Conservation (phyloP, 495 filamentous ascomycete genomes). For the Articulospora tetracladia region DNA sequence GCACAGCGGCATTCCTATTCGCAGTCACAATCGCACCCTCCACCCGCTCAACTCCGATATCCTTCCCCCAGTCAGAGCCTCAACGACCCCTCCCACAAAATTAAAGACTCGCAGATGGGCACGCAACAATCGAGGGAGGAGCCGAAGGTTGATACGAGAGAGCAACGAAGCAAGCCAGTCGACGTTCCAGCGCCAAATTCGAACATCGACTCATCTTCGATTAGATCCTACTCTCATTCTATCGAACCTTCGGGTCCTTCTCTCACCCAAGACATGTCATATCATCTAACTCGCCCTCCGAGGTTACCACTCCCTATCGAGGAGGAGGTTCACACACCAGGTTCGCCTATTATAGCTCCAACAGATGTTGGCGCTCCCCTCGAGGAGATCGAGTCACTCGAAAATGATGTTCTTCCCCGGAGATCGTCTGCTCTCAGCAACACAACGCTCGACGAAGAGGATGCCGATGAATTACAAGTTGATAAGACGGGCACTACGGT, state of each 20-base stretch:
- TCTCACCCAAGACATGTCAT: slow-evolving; percentile 46
- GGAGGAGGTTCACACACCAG: slow-evolving; percentile 79
- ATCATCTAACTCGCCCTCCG: slow-evolving; percentile 70
- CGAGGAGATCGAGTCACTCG: slow-evolving; percentile 43
- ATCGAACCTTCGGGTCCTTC: slow-evolving; percentile 33
- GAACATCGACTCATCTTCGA: slow-evolving; percentile 21
- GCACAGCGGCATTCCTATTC: slow-evolving; percentile 28
- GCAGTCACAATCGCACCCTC: background rate
- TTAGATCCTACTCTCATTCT: slow-evolving; percentile 25
- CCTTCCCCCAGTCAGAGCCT: slow-evolving; percentile 28
- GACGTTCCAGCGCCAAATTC: slow-evolving; percentile 40
- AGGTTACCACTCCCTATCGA: slow-evolving; percentile 88
- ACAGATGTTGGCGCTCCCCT: slow-evolving; percentile 53
- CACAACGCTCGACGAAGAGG: slow-evolving; percentile 72
- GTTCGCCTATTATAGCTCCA: slow-evolving; percentile 76
- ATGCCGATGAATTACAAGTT: slow-evolving; percentile 67
- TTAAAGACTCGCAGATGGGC: slow-evolving; percentile 20
- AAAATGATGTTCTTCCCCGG: slow-evolving; percentile 45
- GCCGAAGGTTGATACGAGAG: slow-evolving; percentile 15
- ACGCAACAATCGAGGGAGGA: slow-evolving; percentile 17
- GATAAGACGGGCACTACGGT: slow-evolving; percentile 63
- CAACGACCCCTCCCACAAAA: slow-evolving; percentile 18
- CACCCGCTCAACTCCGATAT: background rate
- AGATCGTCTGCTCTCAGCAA: slow-evolving; percentile 61
- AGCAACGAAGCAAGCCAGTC: slow-evolving; percentile 44